phyloP scores from a whole-genome alignment of 495 filamentous ascomycete species.

The Aspergillus hancockii region DNA sequence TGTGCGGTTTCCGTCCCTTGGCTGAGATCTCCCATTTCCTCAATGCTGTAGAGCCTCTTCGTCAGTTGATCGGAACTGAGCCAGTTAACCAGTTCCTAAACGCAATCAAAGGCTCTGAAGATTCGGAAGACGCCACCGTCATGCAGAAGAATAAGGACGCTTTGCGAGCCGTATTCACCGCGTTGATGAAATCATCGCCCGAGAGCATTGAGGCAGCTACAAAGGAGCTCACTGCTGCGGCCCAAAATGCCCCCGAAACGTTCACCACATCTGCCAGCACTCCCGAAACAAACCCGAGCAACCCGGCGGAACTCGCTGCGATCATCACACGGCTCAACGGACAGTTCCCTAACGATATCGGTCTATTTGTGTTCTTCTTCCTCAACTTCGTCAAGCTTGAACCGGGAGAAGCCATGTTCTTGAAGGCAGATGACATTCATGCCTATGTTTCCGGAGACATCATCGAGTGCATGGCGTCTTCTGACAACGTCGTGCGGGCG shows the following conservation, averaged over 20 bases:
- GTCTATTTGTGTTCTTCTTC: conserved; percentile 77
- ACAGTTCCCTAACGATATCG: conserved; percentile 77
- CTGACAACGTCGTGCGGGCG: conserved; percentile 95
- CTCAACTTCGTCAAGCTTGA: conserved; percentile 79
- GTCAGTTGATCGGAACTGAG: conserved; percentile 70
- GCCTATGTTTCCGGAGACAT: conserved; percentile 96
- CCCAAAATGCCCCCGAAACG: conserved; percentile 52
- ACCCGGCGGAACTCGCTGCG: conserved; percentile 64
- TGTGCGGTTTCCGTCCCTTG: conserved; percentile 92
- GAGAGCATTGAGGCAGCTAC: conserved; percentile 63
- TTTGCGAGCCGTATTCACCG: conserved; percentile 69
- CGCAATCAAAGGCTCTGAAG: conserved; percentile 65
- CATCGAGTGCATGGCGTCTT: conserved; percentile 98
- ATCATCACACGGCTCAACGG: conserved; percentile 73
- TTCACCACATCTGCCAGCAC: conserved; percentile 41
- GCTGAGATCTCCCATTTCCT: conserved; percentile 87
- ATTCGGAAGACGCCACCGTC: conserved; percentile 58
- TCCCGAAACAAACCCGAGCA: conserved; percentile 37
- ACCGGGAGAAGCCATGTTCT: conserved; percentile 91
- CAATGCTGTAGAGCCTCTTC: conserved; percentile 67
- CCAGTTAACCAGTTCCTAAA: conserved; percentile 66
- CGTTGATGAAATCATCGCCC: conserved; percentile 75
- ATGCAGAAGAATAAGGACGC: conserved; percentile 74
- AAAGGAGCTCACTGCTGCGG: conserved; percentile 67
- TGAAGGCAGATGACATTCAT: conserved; percentile 95